phyloP scores from a whole-genome alignment of 2,329 filamentous ascomycete genomes.

The Alternaria panax region DNA sequence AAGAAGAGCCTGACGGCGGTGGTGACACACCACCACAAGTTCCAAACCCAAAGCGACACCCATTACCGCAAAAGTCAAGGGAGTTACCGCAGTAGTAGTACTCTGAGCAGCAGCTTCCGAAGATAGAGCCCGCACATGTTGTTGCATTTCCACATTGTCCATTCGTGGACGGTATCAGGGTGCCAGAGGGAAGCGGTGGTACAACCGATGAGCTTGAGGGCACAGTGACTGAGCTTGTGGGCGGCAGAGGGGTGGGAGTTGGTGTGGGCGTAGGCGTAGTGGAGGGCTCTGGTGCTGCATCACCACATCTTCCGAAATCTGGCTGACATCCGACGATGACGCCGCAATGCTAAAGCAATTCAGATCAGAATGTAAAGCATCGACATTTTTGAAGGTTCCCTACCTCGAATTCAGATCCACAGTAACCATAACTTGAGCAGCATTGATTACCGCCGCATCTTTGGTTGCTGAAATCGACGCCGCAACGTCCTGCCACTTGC shows the following conservation, averaged over 20 bases:
- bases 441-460: constrained; percentile 33
- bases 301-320: constrained; percentile 37
- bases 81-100: constrained; percentile 37
- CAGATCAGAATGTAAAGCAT: background rate
- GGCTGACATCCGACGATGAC: constrained; percentile 39
- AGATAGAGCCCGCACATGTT: constrained; percentile 36
- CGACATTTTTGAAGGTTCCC: background rate
- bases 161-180: constrained; percentile 33
- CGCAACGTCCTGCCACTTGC: constrained; percentile 35
- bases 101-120: constrained; percentile 37
- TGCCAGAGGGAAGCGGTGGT: constrained; percentile 35
- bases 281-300: constrained; percentile 20
- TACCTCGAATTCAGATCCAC: constrained; percentile 33
- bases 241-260: constrained; percentile 29
- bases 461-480: constrained; percentile 25
- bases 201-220: constrained; percentile 21
- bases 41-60: constrained; percentile 37
- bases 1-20: constrained; percentile 25
- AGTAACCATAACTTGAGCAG: constrained; percentile 38
- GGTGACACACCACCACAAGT: constrained; percentile 28
- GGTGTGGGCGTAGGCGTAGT: constrained; percentile 23
- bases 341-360: constrained; percentile 17
- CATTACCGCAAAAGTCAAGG: constrained; percentile 36
- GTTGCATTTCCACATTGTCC: constrained; percentile 40
- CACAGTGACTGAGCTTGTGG: constrained; percentile 9